Evolutionary conservation across 768 basidiomycete species (phyloP).

Genomic region (Naganishia vishniacii): DNA sequence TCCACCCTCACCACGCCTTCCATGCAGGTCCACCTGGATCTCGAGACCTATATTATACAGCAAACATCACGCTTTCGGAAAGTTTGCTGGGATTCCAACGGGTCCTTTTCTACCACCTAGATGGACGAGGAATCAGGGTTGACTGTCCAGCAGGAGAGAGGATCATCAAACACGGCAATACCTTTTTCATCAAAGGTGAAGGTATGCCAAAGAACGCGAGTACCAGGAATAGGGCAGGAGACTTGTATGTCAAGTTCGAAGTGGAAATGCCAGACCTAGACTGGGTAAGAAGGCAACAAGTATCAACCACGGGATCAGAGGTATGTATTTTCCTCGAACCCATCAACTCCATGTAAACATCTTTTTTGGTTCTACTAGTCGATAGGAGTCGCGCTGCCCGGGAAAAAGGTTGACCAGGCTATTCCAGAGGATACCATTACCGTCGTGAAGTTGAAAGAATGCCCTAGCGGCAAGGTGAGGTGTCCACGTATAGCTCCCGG

Average conservation of each 20-base stretch:
- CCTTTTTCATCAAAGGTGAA: conserved; percentile 71
- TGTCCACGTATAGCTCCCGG: not conserved
- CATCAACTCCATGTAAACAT: not conserved
- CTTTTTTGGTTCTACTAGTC: not conserved
- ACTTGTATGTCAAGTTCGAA: conserved; percentile 73
- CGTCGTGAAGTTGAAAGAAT: conserved; percentile 13
- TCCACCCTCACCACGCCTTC: conserved; percentile 67
- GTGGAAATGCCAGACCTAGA: conserved; percentile 79
- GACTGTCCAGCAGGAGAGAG: conserved; percentile 56
- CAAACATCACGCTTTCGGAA: conserved; percentile 85
- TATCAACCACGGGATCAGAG: not conserved
- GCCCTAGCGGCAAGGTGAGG: conserved; percentile 15
- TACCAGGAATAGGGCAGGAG: conserved; percentile 52
- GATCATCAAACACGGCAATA: conserved; percentile 67
- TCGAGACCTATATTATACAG: conserved; percentile 69
- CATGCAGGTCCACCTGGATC: conserved; percentile 54
- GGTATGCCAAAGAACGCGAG: conserved; percentile 64
- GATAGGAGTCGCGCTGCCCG: conserved; percentile 1
- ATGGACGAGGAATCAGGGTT: conserved; percentile 82
- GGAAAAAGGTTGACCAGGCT: conserved; percentile 17
- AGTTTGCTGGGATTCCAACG: conserved; percentile 91
- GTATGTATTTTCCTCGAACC: not conserved
- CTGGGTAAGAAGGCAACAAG: conserved; percentile 54
- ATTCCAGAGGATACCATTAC: conserved; percentile 8
- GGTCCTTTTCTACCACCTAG: conserved; percentile 82